phyloP scores from a whole-genome alignment of 2,329 filamentous ascomycete genomes.

The Emydomyces testavorans region DNA sequence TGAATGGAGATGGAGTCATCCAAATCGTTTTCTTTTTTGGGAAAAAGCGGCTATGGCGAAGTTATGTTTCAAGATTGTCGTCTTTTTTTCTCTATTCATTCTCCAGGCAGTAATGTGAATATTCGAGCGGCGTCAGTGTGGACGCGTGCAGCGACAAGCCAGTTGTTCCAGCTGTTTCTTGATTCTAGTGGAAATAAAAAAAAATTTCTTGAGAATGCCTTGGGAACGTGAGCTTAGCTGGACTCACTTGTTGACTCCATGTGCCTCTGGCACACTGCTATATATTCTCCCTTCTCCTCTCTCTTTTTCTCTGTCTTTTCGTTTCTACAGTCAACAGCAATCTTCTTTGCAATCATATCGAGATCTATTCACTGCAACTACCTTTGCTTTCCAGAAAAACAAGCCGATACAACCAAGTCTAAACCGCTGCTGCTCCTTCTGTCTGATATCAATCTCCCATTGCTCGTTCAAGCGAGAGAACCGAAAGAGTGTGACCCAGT shows the following conservation, averaged over 20 bases:
- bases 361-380: too few species aligned
- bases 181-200: too few species aligned
- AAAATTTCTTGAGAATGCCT: neutral
- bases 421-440: too few species aligned
- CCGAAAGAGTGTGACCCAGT: too few species aligned
- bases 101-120: neutral
- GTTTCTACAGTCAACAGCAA: neutral
- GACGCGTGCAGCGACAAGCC: conserved; percentile 78
- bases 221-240: conserved; percentile 1
- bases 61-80: neutral
- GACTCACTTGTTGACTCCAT: conserved; percentile 1
- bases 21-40: too few species aligned
- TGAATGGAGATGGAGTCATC: neutral
- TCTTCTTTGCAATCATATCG: neutral
- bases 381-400: too few species aligned
- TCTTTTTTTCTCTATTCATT: neutral
- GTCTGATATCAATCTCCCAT: too few species aligned
- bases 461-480: too few species aligned
- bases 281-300: neutral
- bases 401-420: too few species aligned
- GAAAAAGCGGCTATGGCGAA: neutral
- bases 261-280: conserved; percentile 5
- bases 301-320: neutral
- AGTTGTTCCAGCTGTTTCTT: too few species aligned
- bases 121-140: conserved; percentile 34